A percentile compares a stretch with the other conserved stretches of the same genome.
Evolutionary conservation across 345 rosid genomes (phyloP).

Genomic region (Anastatica hierochuntica): DNA sequence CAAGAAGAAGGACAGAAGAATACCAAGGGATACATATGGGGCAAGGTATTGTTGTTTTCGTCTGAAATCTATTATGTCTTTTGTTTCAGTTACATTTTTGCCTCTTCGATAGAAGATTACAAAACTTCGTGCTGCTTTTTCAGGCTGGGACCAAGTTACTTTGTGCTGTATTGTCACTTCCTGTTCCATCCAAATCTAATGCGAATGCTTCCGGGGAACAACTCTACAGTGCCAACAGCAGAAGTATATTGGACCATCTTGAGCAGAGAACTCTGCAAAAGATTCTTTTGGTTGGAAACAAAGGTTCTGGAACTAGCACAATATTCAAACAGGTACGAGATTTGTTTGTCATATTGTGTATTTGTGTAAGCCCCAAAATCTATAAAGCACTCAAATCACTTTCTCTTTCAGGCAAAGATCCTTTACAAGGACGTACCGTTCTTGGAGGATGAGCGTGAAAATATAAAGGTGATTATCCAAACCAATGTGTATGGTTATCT

Average conservation of each 20-base stretch:
- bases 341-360: too few relatives aligned
- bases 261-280: conserved; percentile 68
- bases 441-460: conserved; percentile 75
- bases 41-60: conserved; percentile 52
- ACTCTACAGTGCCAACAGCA: conserved; percentile 36
- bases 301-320: conserved; percentile 93
- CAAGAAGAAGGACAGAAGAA: conserved; percentile 99
- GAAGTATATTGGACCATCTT: conserved; percentile 66
- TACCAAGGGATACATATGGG: conserved; percentile 97
- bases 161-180: conserved; percentile 84
- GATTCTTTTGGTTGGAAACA: conserved; percentile 73
- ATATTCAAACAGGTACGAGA: conserved; percentile 83
- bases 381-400: background rate
- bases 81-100: background rate
- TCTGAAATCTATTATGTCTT: background rate
- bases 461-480: conserved; percentile 70
- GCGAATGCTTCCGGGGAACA: conserved; percentile 50
- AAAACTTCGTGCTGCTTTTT: conserved; percentile 17
- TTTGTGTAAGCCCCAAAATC: background rate
- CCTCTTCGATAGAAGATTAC: conserved; percentile 10
- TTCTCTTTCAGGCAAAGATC: conserved; percentile 73
- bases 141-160: conserved; percentile 92
- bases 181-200: conserved; percentile 78
- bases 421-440: conserved; percentile 82
- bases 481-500: conserved; percentile 84